phyloP scores from a whole-genome alignment of 2,329 filamentous ascomycete genomes.

The Metarhizium anisopliae region DNA sequence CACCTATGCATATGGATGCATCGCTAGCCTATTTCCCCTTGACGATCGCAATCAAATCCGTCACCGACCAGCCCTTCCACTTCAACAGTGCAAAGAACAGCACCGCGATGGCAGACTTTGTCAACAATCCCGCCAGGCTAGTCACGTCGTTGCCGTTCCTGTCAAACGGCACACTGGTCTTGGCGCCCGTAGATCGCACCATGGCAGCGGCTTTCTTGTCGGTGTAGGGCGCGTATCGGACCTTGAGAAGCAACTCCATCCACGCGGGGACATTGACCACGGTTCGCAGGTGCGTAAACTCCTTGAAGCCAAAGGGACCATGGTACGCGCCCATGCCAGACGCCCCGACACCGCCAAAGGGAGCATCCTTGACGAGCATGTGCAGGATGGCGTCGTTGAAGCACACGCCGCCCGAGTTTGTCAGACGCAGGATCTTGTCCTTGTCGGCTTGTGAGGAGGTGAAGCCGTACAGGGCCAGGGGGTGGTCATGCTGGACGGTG shows the following conservation, averaged over 20 bases:
- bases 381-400: constrained; percentile 35
- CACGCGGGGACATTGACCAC: constrained; percentile 9
- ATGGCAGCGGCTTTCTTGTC: constrained; percentile 9
- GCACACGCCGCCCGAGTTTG: constrained; percentile 34
- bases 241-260: constrained; percentile 10
- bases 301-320: constrained; percentile 30
- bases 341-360: constrained; percentile 37
- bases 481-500: constrained; percentile 19
- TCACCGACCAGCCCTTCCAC: constrained; percentile 6
- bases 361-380: constrained; percentile 25
- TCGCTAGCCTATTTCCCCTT: background rate
- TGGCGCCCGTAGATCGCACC: constrained; percentile 1
- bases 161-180: constrained; percentile 6
- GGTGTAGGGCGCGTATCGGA: constrained; percentile 14
- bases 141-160: constrained; percentile 6
- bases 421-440: constrained; percentile 17
- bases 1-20: no score
- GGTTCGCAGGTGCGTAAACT: constrained; percentile 20
- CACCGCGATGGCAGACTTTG: constrained; percentile 5
- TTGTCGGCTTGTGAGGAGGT: constrained; percentile 25
- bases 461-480: constrained; percentile 33
- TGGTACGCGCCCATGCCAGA: constrained; percentile 35
- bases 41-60: background rate
- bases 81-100: constrained; percentile 4
- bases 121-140: background rate